Percentiles rank a stretch among this genome's conserved stretches.
Conservation (phyloP, 495 filamentous ascomycete species). For the Penicillium subrubescens region DNA sequence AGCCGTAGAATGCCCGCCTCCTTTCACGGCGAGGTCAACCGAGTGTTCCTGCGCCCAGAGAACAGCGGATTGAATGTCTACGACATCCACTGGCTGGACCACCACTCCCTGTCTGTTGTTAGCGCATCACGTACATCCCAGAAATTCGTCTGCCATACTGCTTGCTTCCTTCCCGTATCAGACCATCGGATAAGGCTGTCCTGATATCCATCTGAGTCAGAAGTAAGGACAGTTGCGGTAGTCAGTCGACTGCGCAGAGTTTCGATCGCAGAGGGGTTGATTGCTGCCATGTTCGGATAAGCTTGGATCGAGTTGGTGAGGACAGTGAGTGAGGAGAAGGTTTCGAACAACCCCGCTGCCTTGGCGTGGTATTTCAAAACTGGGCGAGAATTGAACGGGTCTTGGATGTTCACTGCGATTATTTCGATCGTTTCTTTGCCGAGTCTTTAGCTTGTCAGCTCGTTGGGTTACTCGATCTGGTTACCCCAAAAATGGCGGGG, state of each 20-base stretch:
- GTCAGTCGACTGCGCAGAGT: constrained; percentile 25
- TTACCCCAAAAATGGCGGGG: neutral
- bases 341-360: neutral
- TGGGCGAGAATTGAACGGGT: neutral
- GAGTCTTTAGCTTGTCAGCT: neutral
- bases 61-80: constrained; percentile 44
- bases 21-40: constrained; percentile 52
- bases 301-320: neutral
- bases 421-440: neutral
- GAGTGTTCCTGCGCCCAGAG: constrained; percentile 44
- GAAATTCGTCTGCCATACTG: constrained; percentile 17
- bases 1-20: constrained; percentile 55
- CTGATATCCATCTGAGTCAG: constrained; percentile 33
- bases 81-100: constrained; percentile 35
- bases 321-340: neutral
- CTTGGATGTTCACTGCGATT: neutral
- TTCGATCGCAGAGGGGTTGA: constrained; percentile 19
- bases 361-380: neutral
- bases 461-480: neutral
- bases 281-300: constrained; percentile 14
- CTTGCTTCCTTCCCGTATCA: constrained; percentile 36
- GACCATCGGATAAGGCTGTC: constrained; percentile 41
- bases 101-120: constrained; percentile 39
- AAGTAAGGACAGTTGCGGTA: constrained; percentile 29
- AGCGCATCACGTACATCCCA: neutral